Base-by-base conservation (phyloP, 2,329 filamentous ascomycete species). In the Calonectria crousiana region DNA sequence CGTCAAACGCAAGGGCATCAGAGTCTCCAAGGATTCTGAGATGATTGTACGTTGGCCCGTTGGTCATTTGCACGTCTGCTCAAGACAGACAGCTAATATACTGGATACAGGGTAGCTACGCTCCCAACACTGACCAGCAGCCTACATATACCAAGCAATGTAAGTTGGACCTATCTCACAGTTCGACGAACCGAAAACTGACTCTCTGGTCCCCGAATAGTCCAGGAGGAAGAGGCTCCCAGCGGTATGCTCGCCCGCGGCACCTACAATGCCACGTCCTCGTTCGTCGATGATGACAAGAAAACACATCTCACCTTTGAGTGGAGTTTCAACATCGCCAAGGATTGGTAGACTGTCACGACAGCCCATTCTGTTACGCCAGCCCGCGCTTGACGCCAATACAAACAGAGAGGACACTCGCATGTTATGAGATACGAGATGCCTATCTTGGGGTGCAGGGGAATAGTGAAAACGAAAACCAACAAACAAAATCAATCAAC, bases 281-380 rank as follows among this genome's bases (percentile, higher is more conserved):
- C 92, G 86, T 99, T 99, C 85, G 91, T 98, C 76, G 97, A 99
- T 84, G 97, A 99, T 82, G 97, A 99, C 87, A 93, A 97, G 85
- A 93, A 95, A 86, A 93, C 91, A 77, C 96, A 99, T 86, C 89
- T 99, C 77, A 90, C 93, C 84, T 99, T 99, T 85, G 94, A 98
- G 82, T 99, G 97, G 97, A 92, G 93, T 75, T 98, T 99, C 82
- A 94, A 98, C 83, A 98, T 99, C 84, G 91, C 94, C 87, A 99
- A 98, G 91, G 95, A 98, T 84, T 98, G 97, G 97, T 95, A 92
- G 79, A 80, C 41, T 28, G 28, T 23, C 68, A 18, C 26, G n/a
- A 38, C 65, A 34, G 23, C 38, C 38, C 23, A 47, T 13, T 44
- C 20, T 38, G 56, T 36, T n/a, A 53, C 26, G 3, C 41, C 2